Percentiles rank a stretch among this genome's conserved stretches.
Conservation (phyloP, 345 rosid species). For the Brassica cretica region DNA sequence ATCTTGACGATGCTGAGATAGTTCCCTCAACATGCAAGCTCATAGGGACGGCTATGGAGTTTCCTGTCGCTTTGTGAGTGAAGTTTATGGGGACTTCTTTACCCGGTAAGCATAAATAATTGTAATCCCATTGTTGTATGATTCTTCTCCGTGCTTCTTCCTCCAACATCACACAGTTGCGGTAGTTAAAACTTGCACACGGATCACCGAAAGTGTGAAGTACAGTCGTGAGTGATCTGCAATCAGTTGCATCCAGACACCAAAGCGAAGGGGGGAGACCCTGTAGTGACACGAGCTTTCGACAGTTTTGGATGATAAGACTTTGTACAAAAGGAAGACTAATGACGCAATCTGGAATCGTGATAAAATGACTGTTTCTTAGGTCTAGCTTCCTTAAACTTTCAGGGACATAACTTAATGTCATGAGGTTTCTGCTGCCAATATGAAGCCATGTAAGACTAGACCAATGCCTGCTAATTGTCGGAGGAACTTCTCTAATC, state of each 20-base stretch:
- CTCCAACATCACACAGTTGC: background rate
- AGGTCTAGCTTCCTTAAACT: background rate
- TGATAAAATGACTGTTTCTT: background rate
- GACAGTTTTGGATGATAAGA: background rate
- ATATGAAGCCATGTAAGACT: background rate
- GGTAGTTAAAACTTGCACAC: background rate
- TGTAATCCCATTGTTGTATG: background rate
- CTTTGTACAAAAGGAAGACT: background rate
- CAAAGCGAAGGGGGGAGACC: background rate
- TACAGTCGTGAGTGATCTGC: background rate
- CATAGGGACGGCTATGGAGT: background rate
- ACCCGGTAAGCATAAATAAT: background rate
- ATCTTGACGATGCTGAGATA: background rate
- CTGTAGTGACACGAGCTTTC: background rate
- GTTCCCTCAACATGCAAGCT: background rate
- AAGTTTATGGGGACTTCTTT: background rate
- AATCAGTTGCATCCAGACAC: background rate
- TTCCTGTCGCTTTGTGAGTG: background rate
- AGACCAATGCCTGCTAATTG: background rate
- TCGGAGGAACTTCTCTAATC: background rate
- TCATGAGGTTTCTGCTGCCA: background rate
- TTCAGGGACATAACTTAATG: background rate
- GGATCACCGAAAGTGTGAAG: background rate
- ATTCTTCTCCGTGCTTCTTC: background rate
- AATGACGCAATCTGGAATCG: background rate